Percentiles rank a stretch among this genome's conserved stretches.
phyloP scores from a whole-genome alignment of 306 rosid species.

The Boehmeria nivea region DNA sequence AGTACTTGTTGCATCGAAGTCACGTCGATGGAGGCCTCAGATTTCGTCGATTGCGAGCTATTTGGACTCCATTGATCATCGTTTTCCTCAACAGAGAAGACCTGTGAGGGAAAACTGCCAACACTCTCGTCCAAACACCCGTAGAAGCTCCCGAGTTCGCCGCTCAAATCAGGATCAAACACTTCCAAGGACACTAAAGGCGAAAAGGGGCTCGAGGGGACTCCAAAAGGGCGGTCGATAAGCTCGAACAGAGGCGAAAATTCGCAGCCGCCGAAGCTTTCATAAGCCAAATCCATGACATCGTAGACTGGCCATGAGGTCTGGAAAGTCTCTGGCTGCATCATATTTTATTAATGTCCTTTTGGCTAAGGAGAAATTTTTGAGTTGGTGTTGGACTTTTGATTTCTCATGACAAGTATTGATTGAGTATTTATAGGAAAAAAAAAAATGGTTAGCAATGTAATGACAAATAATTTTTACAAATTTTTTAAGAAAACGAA shows the following conservation, averaged over 20 bases:
- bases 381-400: constrained; percentile 1
- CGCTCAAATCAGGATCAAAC: constrained; percentile 17
- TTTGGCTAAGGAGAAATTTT: too few species aligned
- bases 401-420: background rate
- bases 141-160: constrained; percentile 11
- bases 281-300: constrained; percentile 23
- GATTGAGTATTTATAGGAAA: background rate
- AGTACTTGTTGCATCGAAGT: constrained; percentile 24
- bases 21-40: constrained; percentile 31
- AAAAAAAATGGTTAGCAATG: too few species aligned
- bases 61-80: constrained; percentile 40
- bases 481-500: too few species aligned
- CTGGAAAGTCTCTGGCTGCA: constrained; percentile 29
- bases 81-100: constrained; percentile 17
- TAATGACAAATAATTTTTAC: too few species aligned
- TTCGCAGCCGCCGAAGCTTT: constrained; percentile 25
- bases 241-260: constrained; percentile 23
- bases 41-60: constrained; percentile 26
- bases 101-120: constrained; percentile 33
- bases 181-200: constrained; percentile 25
- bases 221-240: constrained; percentile 19
- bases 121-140: constrained; percentile 32
- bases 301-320: constrained; percentile 30
- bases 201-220: constrained; percentile 14
- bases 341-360: too few species aligned